Base-by-base conservation (phyloP, 768 basidiomycete species). In the Rhizopogon roseolus region DNA sequence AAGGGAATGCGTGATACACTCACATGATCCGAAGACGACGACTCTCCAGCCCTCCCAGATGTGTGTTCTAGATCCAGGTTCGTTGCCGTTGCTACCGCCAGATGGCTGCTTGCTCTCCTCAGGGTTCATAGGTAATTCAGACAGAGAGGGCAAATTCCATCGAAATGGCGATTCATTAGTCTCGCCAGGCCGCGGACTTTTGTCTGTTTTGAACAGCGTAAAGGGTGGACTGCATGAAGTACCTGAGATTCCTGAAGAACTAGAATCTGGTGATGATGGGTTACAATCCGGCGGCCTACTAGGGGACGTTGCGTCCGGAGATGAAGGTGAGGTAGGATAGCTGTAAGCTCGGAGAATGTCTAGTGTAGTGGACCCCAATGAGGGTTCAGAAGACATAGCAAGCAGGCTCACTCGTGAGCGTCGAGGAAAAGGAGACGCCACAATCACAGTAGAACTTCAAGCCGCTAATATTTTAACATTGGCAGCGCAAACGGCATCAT, bases 21-120 rank as follows among this genome's bases (percentile, higher is more conserved):
- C 58, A 85, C 84, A 86, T 44, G 85, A 85, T 49, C 78, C 78
- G 51, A 77, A 69, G 44, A 85, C 54, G 39, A 84, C 73, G 27
- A 75, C 57, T 56, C 65, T 76, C 81, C 85, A 83, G 16, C 85
- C 85, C 41, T 73, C 64, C 68, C 68, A 76, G 29, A 69, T 56
- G 28, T 56, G 52, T 57, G 58, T 59, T n/a, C 49, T 37, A 7
- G 17, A 9, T 19, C 14, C 40, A 3, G 56, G 42, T n/a, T 41
- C 55, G 34, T 54, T 57, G 6, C 38, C 54, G 9, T 49, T 41
- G 19, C 32, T 43, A 9, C 49, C 37, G 37, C 27, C n/a, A 25
- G 48, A n/a, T 5, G n/a, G 19, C n/a, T 52, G 48, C 27, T 46
- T 45, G 1, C 29, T 14, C 41, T 51, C 57, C 3, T 44, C 56